Evolutionary conservation across 2,329 filamentous ascomycete genomes (phyloP).

Genomic region (Aspergillus eucalypticola): DNA sequence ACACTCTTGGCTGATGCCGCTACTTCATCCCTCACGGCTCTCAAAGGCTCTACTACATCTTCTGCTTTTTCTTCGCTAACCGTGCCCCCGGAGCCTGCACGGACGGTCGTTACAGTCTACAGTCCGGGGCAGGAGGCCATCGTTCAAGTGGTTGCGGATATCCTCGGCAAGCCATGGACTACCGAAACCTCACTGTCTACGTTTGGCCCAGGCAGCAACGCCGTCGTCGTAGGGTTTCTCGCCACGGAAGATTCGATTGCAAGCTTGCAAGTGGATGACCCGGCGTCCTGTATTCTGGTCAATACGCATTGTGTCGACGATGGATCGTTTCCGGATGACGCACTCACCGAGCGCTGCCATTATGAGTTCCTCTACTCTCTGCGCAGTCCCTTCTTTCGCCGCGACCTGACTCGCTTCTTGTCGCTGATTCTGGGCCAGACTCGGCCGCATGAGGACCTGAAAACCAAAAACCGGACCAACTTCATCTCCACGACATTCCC

Average conservation of each 20-base stretch:
- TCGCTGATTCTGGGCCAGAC: constrained; percentile 79
- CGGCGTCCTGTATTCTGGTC: constrained; percentile 64
- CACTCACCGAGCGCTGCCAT: constrained; percentile 69
- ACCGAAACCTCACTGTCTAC: constrained; percentile 59
- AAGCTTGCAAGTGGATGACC: constrained; percentile 61
- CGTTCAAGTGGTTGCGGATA: constrained; percentile 73
- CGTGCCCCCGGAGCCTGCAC: constrained; percentile 19
- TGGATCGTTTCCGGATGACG: constrained; percentile 66
- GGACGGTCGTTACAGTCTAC: constrained; percentile 64
- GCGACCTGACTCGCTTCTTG: constrained; percentile 76
- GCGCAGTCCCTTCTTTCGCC: constrained; percentile 64
- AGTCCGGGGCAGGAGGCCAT: constrained; percentile 72
- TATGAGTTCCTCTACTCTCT: constrained; percentile 85
- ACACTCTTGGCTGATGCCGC: constrained; percentile 29
- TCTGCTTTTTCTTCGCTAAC: constrained; percentile 14
- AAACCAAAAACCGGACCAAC: constrained; percentile 72
- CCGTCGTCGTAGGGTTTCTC: constrained; percentile 66
- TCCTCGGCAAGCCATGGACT: constrained; percentile 71
- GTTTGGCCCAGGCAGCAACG: constrained; percentile 59
- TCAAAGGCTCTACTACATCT: constrained; percentile 21
- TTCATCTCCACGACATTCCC: constrained; percentile 88
- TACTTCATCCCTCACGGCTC: constrained; percentile 24
- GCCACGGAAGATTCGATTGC: constrained; percentile 56
- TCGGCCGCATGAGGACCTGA: constrained; percentile 71
- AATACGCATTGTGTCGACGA: constrained; percentile 75